Percentiles rank a stretch among this genome's conserved stretches.
Evolutionary conservation across 768 basidiomycete species (phyloP).

Genomic region (Lentinula guzmanii): DNA sequence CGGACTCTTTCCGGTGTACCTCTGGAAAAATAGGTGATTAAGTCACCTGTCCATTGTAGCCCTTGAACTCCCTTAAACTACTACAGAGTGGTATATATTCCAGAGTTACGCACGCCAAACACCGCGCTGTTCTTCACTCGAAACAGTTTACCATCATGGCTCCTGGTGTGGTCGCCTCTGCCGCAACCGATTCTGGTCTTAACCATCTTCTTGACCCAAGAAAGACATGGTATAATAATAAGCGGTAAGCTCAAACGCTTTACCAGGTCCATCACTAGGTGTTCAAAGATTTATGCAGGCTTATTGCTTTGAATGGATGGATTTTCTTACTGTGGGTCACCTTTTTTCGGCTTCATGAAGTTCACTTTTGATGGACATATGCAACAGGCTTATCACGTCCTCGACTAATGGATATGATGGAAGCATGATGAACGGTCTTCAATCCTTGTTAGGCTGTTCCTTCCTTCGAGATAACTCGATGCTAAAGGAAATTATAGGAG

Average conservation of each 20-base stretch:
- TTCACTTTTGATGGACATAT: neutral
- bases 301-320: slow-evolving; percentile 64
- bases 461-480: neutral
- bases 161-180: slow-evolving; percentile 38
- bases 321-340: slow-evolving; percentile 53
- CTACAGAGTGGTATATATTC: neutral
- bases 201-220: slow-evolving; percentile 56
- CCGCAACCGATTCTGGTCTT: slow-evolving; percentile 30
- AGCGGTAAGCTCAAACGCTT: slow-evolving; percentile 37
- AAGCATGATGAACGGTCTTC: slow-evolving; percentile 78
- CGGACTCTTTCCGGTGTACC: slow-evolving; percentile 21
- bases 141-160: slow-evolving; percentile 40
- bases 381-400: slow-evolving; percentile 60
- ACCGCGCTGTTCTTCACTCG: slow-evolving; percentile 11
- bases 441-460: slow-evolving; percentile 34
- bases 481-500: neutral
- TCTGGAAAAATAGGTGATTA: slow-evolving; percentile 30
- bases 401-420: slow-evolving; percentile 75
- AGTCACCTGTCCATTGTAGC: slow-evolving; percentile 24
- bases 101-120: neutral
- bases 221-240: slow-evolving; percentile 76
- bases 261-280: neutral
- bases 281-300: slow-evolving; percentile 22
- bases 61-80: neutral
- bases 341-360: neutral